A percentile compares a stretch with the other conserved stretches of the same genome.
Evolutionary conservation across 441 rosid genomes (phyloP).

Genomic region (Gossypium lobatum): DNA sequence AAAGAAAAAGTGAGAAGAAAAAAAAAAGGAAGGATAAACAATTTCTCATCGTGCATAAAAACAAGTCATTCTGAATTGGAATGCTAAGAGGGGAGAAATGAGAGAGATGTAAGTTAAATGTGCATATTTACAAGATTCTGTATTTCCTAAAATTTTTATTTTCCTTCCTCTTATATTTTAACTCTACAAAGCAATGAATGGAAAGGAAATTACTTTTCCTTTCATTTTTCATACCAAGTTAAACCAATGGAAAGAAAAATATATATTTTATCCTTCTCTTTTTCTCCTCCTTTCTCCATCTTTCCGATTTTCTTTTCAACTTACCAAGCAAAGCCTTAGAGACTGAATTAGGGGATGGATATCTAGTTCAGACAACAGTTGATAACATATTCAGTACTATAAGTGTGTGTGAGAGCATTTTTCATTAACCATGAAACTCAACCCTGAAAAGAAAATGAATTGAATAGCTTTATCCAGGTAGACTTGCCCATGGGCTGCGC

Average conservation of each 20-base stretch:
- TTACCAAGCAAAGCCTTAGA: background rate
- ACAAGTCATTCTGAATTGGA: background rate
- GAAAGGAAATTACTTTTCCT: background rate
- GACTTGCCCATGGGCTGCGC: background rate
- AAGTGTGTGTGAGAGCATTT: background rate
- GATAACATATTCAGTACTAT: background rate
- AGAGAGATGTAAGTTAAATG: background rate
- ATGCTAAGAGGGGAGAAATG: background rate
- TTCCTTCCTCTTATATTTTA: too few species aligned
- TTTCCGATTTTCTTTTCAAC: background rate
- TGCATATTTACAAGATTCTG: background rate
- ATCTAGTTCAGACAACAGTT: background rate
- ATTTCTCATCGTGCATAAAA: background rate
- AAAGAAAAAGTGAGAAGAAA: background rate
- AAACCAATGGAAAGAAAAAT: background rate
- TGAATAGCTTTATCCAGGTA: slow-evolving; percentile 75
- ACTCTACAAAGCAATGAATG: background rate
- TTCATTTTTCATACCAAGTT: background rate
- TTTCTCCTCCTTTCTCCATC: background rate
- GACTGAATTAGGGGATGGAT: background rate
- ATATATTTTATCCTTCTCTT: background rate
- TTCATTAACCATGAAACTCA: slow-evolving; percentile 11
- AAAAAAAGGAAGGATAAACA: background rate
- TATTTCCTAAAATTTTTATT: background rate
- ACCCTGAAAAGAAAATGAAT: slow-evolving; percentile 28